Percentiles rank a stretch among this genome's conserved stretches.
Evolutionary conservation across 1,284 basidiomycete species (phyloP).

Genomic region (Thelephora terrestris): DNA sequence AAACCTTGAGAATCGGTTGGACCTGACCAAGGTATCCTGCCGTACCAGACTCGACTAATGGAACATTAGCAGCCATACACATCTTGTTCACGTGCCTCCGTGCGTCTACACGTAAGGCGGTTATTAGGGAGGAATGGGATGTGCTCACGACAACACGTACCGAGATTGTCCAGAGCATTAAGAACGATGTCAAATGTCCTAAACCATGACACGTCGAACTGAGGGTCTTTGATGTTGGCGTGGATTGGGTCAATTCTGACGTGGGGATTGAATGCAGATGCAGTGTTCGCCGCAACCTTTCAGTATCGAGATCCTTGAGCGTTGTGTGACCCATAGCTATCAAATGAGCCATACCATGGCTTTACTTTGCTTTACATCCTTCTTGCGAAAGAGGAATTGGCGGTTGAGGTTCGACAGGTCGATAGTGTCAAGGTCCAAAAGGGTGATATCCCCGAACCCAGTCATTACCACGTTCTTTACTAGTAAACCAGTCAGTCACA

Average conservation of each 20-base stretch:
- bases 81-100: conserved; percentile 93
- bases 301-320: neutral
- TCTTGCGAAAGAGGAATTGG: conserved; percentile 96
- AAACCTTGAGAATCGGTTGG: conserved; percentile 64
- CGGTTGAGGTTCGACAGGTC: conserved; percentile 97
- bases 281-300: conserved; percentile 84
- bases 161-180: conserved; percentile 94
- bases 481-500: conserved; percentile 20
- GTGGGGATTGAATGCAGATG: conserved; percentile 85
- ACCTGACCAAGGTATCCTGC: conserved; percentile 91
- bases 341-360: conserved; percentile 47
- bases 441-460: conserved; percentile 87
- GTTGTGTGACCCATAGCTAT: conserved; percentile 1
- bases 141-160: conserved; percentile 30
- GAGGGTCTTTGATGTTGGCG: conserved; percentile 91
- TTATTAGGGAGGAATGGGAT: neutral
- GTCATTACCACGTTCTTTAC: conserved; percentile 95
- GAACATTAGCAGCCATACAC: conserved; percentile 87
- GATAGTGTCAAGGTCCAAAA: conserved; percentile 96
- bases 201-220: conserved; percentile 90
- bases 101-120: conserved; percentile 46
- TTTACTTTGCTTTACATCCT: conserved; percentile 96
- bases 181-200: conserved; percentile 85
- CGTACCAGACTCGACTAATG: conserved; percentile 93
- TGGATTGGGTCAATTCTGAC: conserved; percentile 86